These are phyloP conservation scores for Beta macrorhiza DNA, from an alignment of 179 eudicot genomes.

Conservation along the genomic window DNA sequence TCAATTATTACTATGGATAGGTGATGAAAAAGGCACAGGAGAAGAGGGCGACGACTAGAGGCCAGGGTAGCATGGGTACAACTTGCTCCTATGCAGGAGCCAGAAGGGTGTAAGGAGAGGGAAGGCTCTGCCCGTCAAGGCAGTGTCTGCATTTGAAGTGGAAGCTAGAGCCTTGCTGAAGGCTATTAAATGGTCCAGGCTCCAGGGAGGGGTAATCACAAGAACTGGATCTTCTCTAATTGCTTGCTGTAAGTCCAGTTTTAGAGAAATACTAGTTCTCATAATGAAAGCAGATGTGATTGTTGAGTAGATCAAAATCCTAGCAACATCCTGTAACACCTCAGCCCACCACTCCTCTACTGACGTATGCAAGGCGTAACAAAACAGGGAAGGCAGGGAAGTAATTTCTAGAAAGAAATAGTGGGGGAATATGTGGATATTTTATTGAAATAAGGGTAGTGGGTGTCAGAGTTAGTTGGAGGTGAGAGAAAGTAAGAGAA, in stretches of 20 bases:
- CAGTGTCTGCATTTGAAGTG: not conserved
- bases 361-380: too few species aligned
- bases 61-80: not conserved
- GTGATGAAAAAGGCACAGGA: too few species aligned
- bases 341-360: too few species aligned
- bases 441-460: too few species aligned
- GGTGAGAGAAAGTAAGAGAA: too few species aligned
- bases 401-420: too few species aligned
- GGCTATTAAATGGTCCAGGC: not conserved
- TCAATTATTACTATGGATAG: too few species aligned
- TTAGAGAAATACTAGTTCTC: not conserved
- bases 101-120: not conserved
- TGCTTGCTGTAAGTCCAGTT: too few species aligned
- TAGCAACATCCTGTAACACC: too few species aligned
- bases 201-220: not conserved
- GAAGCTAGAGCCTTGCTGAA: not conserved
- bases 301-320: not conserved
- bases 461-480: too few species aligned
- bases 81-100: not conserved
- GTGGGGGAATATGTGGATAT: too few species aligned
- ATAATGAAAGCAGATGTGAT: not conserved
- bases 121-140: not conserved
- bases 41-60: not conserved
- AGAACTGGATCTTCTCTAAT: not conserved
- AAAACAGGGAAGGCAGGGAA: too few species aligned